These are phyloP conservation scores for Alternaria dauci DNA, from an alignment of 2,329 filamentous ascomycete genomes.

Conservation along the genomic window DNA sequence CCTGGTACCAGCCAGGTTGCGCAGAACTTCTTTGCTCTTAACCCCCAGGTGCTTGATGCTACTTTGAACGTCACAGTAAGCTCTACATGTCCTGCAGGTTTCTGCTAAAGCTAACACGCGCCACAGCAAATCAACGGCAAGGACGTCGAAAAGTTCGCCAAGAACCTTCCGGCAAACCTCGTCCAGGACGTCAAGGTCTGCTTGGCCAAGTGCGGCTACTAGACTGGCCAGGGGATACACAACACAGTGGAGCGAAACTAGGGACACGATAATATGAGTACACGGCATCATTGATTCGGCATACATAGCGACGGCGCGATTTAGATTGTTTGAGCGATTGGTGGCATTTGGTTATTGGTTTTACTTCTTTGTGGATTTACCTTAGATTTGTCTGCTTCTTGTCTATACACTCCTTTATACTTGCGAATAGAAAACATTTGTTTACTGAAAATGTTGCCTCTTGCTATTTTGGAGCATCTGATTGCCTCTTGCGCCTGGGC, in stretches of 20 bases:
- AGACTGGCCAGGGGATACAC: constrained; percentile 13
- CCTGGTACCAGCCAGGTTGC: constrained; percentile 54
- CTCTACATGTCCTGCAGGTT: constrained; percentile 15
- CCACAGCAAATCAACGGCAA: constrained; percentile 30
- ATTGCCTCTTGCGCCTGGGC: background rate
- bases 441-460: background rate
- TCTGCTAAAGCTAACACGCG: background rate
- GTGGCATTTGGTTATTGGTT: constrained; percentile 18
- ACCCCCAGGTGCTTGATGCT: constrained; percentile 49
- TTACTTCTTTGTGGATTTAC: constrained; percentile 16
- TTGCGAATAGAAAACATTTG: constrained; percentile 6
- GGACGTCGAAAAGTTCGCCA: constrained; percentile 50
- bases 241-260: background rate
- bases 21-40: constrained; percentile 55
- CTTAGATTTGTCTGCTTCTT: constrained; percentile 10
- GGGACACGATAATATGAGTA: background rate
- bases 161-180: constrained; percentile 57
- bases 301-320: constrained; percentile 30
- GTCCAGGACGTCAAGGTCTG: constrained; percentile 64
- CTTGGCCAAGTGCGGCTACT: constrained; percentile 56
- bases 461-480: background rate
- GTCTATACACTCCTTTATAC: constrained; percentile 10
- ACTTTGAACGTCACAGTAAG: constrained; percentile 49
- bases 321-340: constrained; percentile 13
- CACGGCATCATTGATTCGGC: constrained; percentile 1